Evolutionary conservation across 139 green algal species (phyloP), one percentile per base, ranked within the genome.

Genomic region (Chlorella sp.): DNA sequence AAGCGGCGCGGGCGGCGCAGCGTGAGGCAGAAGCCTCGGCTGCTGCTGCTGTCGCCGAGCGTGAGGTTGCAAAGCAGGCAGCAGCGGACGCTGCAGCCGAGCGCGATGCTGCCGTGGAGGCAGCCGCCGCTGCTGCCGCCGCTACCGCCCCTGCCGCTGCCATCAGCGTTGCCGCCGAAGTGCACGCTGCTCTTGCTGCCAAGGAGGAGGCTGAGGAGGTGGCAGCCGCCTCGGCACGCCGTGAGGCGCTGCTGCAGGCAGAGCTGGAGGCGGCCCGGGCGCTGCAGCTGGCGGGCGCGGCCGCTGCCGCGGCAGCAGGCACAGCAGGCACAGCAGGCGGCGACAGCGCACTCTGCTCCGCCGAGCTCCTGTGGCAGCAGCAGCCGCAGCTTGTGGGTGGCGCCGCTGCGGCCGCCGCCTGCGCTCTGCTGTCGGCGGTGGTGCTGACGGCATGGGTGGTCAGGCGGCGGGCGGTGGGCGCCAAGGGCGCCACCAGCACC

Each of bases 301-400:
- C 28, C 69, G 69, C 78, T 66, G 78, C 32, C 12, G 24, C 78
- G 66, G 48, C 48, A 53, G 15, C n/a, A 80, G n/a, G 73, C 73
- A 26, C 60, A 14, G 21, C 22, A 71, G 32, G 60, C 64, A 28
- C 64, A 18, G 64, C 64, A 4, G 75, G 75, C 73, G 39, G 73
- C 75, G 11, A 24, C 75, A 53, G 75, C 40, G 34, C n/a, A 14
- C n/a, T 32, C 30, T 88, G 71, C 68, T 81, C 71, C 4, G n/a
- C 84, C 7, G 39, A 81, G 39, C 68, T n/a, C 16, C 84, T 88
- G 84, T 80, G 84, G 68, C 84, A 68, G 84, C 61, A 69, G 40
- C 84, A 66, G 64, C 84, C 71, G 3, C 32, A 86, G 57, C 34
- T 77, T 16, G n/a, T 86, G 19, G 36, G 28, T 34, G 57, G n/a